phyloP scores from a whole-genome alignment of 2,329 filamentous ascomycete species.

The Colletotrichum plurivorum region DNA sequence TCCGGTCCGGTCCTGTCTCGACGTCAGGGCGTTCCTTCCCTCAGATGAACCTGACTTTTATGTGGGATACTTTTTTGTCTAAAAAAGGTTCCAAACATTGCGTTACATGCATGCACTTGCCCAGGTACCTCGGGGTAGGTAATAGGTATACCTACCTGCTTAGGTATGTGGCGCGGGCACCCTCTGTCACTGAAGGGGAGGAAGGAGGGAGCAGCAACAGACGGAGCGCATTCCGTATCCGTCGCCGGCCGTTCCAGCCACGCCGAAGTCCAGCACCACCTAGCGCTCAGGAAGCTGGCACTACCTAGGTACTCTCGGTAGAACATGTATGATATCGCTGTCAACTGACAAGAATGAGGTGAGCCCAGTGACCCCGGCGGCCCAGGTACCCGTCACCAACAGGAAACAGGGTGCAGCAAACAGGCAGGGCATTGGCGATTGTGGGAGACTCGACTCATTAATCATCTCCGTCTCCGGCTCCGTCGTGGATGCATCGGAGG shows the following conservation, averaged over 20 bases:
- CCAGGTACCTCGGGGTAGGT: no score
- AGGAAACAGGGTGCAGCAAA: no score
- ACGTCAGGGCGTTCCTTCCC: slow-evolving; percentile 8
- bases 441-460: no score
- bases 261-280: neutral
- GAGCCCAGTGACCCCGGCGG: no score
- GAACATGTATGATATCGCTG: no score
- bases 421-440: no score
- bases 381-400: neutral
- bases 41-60: slow-evolving; percentile 7
- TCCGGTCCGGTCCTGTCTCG: neutral
- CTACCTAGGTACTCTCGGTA: no score
- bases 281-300: neutral
- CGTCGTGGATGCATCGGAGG: no score
- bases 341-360: no score
- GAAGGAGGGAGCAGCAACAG: neutral
- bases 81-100: no score
- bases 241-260: slow-evolving; percentile 24
- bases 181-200: neutral
- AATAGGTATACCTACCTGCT: neutral
- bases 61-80: neutral
- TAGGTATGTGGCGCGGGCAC: neutral
- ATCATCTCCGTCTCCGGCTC: no score
- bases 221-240: slow-evolving; percentile 37
- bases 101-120: no score